These are phyloP conservation scores for Solanum commersonii DNA, from an alignment of 257 asterid genomes.

Conservation along the genomic window DNA sequence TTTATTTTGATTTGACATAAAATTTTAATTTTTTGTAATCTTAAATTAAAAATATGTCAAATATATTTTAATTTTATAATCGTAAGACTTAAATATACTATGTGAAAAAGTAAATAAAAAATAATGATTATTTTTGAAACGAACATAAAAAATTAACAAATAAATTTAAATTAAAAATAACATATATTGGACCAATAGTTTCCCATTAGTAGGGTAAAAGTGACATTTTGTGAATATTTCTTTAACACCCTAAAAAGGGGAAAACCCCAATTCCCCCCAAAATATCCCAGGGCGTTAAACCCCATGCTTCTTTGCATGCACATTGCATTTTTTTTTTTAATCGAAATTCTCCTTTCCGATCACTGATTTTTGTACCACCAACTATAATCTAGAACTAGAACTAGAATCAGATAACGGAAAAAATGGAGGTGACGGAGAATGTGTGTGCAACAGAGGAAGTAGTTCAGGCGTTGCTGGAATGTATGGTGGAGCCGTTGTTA, in stretches of 20 bases:
- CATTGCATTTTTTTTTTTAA: neutral
- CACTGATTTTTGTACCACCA: neutral
- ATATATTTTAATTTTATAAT: no score
- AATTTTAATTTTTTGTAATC: no score
- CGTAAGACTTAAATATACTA: neutral
- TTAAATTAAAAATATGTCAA: no score
- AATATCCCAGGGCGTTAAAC: neutral
- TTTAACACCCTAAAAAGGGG: neutral
- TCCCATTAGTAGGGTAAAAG: neutral
- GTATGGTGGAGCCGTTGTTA: constrained; percentile 6
- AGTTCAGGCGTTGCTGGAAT: constrained; percentile 2
- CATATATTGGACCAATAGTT: neutral
- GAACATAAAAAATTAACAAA: no score
- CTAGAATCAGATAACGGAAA: neutral
- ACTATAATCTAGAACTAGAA: neutral
- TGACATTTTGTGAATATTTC: neutral
- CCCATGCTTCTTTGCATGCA: neutral
- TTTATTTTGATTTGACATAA: no score
- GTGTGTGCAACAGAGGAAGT: constrained; percentile 1
- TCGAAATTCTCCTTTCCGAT: neutral
- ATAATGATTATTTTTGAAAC: no score
- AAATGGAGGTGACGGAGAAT: neutral
- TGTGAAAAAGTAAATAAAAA: no score
- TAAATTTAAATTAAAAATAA: no score
- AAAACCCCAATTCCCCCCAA: neutral